Evolutionary conservation across 2,329 filamentous ascomycete genomes (phyloP).

Genomic region (Diaporthe velutina): DNA sequence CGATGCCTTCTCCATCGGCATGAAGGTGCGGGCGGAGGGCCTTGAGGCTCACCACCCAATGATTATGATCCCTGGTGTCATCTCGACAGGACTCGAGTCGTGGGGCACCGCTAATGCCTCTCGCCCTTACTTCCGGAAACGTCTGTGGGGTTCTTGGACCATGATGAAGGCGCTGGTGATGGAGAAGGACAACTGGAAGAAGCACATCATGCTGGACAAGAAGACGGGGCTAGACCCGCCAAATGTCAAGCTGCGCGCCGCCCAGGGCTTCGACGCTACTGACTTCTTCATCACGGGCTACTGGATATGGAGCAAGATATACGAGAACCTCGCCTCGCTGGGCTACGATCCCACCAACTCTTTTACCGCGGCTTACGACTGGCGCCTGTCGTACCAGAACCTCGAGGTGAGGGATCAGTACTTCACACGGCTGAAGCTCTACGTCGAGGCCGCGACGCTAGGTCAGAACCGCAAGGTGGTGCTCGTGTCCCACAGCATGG

Average conservation of each 20-base stretch:
- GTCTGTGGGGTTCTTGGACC: conserved; percentile 97
- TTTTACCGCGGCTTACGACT: conserved; percentile 84
- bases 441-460: conserved; percentile 87
- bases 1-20: conserved; percentile 92
- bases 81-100: conserved; percentile 95
- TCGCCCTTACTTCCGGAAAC: conserved; percentile 91
- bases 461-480: conserved; percentile 84
- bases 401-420: conserved; percentile 93
- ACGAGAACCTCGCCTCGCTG: conserved; percentile 95
- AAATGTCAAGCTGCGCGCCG: conserved; percentile 88
- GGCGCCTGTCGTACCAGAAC: conserved; percentile 91
- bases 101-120: conserved; percentile 93
- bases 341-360: conserved; percentile 91
- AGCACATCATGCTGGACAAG: conserved; percentile 96
- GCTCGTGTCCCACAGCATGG: conserved; percentile 96
- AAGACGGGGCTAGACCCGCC: conserved; percentile 91
- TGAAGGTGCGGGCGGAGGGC: conserved; percentile 85
- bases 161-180: conserved; percentile 97
- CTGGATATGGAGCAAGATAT: conserved; percentile 99
- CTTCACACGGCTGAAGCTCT: conserved; percentile 88
- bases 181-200: conserved; percentile 96
- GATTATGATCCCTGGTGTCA: conserved; percentile 97
- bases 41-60: conserved; percentile 87
- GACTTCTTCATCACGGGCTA: conserved; percentile 95
- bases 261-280: conserved; percentile 96